Evolutionary conservation across 192 early-diverging fungal genomes (phyloP).

Genomic region (Spinellus fusiger): DNA sequence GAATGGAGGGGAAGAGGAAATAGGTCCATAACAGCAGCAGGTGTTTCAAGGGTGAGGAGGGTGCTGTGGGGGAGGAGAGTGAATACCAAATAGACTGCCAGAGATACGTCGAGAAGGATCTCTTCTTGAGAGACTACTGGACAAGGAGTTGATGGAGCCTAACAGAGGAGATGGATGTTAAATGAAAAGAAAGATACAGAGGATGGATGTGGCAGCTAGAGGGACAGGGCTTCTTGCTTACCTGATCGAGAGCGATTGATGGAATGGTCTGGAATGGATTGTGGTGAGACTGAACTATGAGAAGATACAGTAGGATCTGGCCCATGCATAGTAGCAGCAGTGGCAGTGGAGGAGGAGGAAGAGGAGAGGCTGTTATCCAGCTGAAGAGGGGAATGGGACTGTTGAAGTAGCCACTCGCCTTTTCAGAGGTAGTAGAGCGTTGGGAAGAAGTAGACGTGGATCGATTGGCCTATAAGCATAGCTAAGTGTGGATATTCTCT

Average conservation of each 20-base stretch:
- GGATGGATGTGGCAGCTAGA: not conserved
- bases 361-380: constrained; percentile 10
- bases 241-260: constrained; percentile 3
- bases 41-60: constrained; percentile 15
- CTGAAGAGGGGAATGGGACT: constrained; percentile 21
- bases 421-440: constrained; percentile 17
- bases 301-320: not conserved
- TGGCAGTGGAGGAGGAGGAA: constrained; percentile 1
- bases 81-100: constrained; percentile 14
- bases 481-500: not conserved
- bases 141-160: constrained; percentile 12
- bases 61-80: constrained; percentile 14
- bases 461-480: constrained; percentile 12
- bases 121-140: constrained; percentile 6
- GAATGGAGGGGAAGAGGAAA: not conserved
- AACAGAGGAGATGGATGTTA: not conserved
- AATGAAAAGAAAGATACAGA: not conserved
- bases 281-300: not conserved
- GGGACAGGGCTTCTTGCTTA: not conserved
- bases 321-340: not conserved
- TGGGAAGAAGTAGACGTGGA: constrained; percentile 26
- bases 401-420: not conserved
- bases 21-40: not conserved
- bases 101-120: constrained; percentile 18
- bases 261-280: not conserved